These are phyloP conservation scores for Fragaria vesca DNA, from an alignment of 306 rosid genomes.

Conservation along the genomic window DNA sequence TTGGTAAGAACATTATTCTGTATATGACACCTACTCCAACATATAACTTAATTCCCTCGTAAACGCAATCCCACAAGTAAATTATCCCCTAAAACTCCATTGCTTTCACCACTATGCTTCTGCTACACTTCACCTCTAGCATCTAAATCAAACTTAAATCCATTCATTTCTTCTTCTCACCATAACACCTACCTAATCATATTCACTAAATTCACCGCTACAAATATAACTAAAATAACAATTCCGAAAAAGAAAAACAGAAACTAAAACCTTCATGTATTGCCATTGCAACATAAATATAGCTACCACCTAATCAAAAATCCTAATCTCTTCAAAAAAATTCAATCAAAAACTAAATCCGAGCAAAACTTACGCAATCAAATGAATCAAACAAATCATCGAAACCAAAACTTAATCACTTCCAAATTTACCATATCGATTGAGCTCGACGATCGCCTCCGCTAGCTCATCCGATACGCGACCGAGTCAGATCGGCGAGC, in stretches of 20 bases:
- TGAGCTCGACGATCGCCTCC: conserved; percentile 54
- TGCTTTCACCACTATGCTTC: not conserved
- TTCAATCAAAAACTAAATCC: conserved; percentile 17
- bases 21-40: not conserved
- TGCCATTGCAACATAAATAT: not conserved
- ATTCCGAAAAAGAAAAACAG: not conserved
- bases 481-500: conserved; percentile 48
- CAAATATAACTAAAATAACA: not conserved
- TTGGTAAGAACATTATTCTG: not conserved
- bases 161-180: not conserved
- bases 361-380: conserved; percentile 24
- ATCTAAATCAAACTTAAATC: conserved; percentile 1
- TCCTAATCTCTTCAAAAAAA: not conserved
- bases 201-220: not conserved
- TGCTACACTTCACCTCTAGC: not conserved
- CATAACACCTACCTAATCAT: not conserved
- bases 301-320: conserved; percentile 6
- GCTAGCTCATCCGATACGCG: conserved; percentile 82
- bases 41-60: not conserved
- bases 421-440: conserved; percentile 73
- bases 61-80: not conserved
- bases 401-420: not conserved
- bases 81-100: not conserved
- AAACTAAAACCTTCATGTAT: conserved; percentile 3
- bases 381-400: conserved; percentile 43